Base-by-base conservation (phyloP, 148 eudicot species). In the Arctostaphylos glauca region DNA sequence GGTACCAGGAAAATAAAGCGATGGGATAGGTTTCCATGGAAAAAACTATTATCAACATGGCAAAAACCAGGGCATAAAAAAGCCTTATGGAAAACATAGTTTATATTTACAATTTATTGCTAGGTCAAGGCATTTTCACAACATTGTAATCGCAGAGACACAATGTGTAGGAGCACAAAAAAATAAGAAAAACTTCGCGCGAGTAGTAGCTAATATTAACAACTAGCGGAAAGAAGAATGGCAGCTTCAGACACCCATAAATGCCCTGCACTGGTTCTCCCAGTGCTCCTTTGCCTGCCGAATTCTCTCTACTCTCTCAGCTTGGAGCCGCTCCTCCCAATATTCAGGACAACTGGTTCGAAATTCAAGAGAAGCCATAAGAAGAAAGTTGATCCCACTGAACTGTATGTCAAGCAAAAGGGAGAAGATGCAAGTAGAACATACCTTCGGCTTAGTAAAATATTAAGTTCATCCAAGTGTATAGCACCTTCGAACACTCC, bases 271-370 rank as follows among this genome's bases (percentile, higher is more conserved):
- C 78, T 92, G 98, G 25, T 83, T 83, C 79, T 96, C 96, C 99
- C 99, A 96, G 73, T 96, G 94, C 81, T 91, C 90, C 89, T 96
- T 96, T 0, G 96, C 89, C 83, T 92, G 98, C 87, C 79, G 83
- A 62, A 92, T 56, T 80, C 99, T 90, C 85, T 96, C 97, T 5
- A 64, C 83, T 83, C 98, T 89, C 83, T 96, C 98, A 2, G 88
- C 78, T 41, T 85, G 89, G 66, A 92, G 95, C 74, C 99, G 89
- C 80, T 94, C 95, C 84, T 86, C 92, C 99, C 99, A 96, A 82
- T 96, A 96, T 76, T 93, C 93, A 6, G 87, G 95, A 81, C 99
- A 96, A 83, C 98, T 96, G 91, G 43, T 72, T 38, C 74, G 76
- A 31, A 47, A 49, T 5, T 3, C 68, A 76, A 1, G 4, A 47